phyloP scores from a whole-genome alignment of 73 alveolate species.

The Paramecium tetraurelia region DNA sequence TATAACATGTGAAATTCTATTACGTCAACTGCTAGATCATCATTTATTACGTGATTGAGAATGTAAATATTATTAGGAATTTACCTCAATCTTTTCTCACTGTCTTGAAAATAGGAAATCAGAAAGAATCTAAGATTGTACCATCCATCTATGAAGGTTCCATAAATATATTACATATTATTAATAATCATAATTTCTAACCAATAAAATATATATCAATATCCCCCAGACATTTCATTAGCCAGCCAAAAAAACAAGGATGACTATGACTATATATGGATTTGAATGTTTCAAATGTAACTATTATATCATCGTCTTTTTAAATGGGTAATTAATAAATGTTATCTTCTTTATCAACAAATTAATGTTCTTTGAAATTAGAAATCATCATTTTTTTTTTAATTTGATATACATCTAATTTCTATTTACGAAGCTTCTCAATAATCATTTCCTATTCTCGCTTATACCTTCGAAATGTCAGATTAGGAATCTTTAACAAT shows the following conservation, averaged over 20 bases:
- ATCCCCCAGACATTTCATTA: background rate
- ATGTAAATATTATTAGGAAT: background rate
- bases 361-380: background rate
- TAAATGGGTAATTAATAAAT: background rate
- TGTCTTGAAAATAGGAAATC: background rate
- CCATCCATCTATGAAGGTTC: background rate
- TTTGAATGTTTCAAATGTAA: background rate
- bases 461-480: background rate
- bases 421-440: background rate
- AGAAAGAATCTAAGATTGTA: background rate
- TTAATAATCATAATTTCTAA: background rate
- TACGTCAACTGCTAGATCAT: background rate
- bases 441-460: background rate
- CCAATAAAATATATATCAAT: background rate
- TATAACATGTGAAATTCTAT: background rate
- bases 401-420: background rate
- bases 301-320: background rate
- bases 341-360: background rate
- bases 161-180: background rate
- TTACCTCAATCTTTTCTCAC: background rate
- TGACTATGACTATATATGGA: background rate
- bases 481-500: background rate
- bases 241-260: constrained; percentile 11
- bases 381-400: background rate
- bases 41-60: background rate